Evolutionary conservation across 2,329 filamentous ascomycete genomes (phyloP).

Genomic region (Beauveria asiatica): DNA sequence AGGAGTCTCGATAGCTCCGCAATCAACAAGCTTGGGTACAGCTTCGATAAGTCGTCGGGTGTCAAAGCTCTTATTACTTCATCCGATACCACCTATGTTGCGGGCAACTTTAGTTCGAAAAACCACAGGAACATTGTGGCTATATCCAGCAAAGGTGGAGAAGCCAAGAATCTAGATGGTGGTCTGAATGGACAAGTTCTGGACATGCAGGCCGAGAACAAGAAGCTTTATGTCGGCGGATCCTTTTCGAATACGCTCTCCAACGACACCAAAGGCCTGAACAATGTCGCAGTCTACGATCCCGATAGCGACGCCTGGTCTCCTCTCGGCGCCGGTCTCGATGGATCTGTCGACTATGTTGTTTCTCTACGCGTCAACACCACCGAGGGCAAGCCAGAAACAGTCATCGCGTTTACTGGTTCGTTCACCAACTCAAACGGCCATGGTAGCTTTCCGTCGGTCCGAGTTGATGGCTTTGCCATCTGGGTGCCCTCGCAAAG

Average conservation of each 20-base stretch:
- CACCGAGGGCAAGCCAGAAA: conserved; percentile 57
- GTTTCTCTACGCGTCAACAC: conserved; percentile 75
- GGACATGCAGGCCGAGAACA: conserved; percentile 58
- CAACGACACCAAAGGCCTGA: conserved; percentile 54
- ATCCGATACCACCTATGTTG: conserved; percentile 62
- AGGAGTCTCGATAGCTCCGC: conserved; percentile 61
- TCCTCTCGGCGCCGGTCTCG: conserved; percentile 74
- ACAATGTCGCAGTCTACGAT: conserved; percentile 70
- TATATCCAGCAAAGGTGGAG: conserved; percentile 51
- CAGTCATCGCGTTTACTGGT: conserved; percentile 71
- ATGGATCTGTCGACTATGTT: conserved; percentile 67
- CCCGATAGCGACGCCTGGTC: conserved; percentile 61
- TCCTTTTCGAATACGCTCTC: conserved; percentile 68
- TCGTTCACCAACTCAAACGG: conserved; percentile 65
- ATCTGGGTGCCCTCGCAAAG: conserved; percentile 80
- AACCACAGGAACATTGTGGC: conserved; percentile 68
- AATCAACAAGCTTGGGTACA: conserved; percentile 67
- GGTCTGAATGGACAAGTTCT: conserved; percentile 76
- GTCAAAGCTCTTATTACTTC: conserved; percentile 61
- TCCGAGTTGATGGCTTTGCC: conserved; percentile 66
- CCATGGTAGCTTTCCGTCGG: conserved; percentile 54
- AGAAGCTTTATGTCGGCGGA: conserved; percentile 71
- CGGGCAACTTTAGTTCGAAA: conserved; percentile 71
- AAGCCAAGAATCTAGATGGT: conserved; percentile 53
- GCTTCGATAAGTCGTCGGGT: conserved; percentile 57